These are phyloP conservation scores for Ophiosphaerella korrae DNA, from an alignment of 2,329 filamentous ascomycete species.

Conservation along the genomic window DNA sequence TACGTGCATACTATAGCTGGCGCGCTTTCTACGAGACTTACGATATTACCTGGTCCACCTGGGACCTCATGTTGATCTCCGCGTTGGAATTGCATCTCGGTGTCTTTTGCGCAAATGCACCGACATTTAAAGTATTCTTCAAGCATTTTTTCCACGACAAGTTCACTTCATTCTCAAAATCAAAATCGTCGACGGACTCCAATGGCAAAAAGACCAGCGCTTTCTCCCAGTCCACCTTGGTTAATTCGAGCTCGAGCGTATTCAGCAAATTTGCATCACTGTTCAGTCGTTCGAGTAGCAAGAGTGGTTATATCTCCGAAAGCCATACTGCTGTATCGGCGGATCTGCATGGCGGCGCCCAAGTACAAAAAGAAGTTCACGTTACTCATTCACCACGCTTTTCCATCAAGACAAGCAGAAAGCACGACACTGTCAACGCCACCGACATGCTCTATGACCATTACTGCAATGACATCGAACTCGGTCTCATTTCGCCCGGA, in stretches of 20 bases:
- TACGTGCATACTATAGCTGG: conserved; percentile 37
- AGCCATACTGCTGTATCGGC: conserved; percentile 23
- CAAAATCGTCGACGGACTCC: conserved; percentile 3
- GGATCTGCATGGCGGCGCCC: conserved; percentile 28
- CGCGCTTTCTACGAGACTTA: conserved; percentile 35
- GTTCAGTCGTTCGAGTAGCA: conserved; percentile 10
- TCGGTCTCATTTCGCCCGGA: conserved; percentile 23
- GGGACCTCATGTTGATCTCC: conserved; percentile 23
- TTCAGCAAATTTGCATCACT: conserved; percentile 13
- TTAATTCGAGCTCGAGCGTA: neutral
- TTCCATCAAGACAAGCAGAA: neutral
- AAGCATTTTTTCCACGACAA: conserved; percentile 34
- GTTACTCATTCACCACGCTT: conserved; percentile 13
- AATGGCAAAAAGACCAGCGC: neutral
- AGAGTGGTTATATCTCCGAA: conserved; percentile 32
- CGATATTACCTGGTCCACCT: conserved; percentile 36
- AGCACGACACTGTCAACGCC: conserved; percentile 15
- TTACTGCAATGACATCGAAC: conserved; percentile 31
- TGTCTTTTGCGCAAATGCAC: conserved; percentile 38
- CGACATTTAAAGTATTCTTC: conserved; percentile 42
- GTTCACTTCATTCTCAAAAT: conserved; percentile 13
- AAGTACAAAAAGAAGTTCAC: conserved; percentile 21
- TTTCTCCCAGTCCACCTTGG: neutral
- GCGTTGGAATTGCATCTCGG: conserved; percentile 39
- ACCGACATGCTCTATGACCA: conserved; percentile 19